Evolutionary conservation across 2,329 filamentous ascomycete species (phyloP).

Genomic region (Helotiales sp.): DNA sequence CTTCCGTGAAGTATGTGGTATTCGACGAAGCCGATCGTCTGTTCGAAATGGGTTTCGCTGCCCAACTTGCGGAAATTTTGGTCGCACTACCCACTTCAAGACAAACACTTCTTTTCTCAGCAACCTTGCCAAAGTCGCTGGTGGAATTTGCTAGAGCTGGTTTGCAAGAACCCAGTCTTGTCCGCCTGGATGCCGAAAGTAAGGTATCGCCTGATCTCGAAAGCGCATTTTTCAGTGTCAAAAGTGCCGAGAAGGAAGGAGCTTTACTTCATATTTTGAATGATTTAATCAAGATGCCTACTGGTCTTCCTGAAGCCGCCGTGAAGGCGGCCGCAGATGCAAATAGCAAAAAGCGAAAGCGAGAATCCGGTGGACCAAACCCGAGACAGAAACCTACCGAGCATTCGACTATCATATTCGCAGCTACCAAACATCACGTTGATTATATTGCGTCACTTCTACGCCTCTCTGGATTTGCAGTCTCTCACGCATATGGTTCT

Average conservation of each 20-base stretch:
- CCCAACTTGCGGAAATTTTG: constrained; percentile 90
- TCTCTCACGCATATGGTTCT: constrained; percentile 93
- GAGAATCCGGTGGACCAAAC: constrained; percentile 57
- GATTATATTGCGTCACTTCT: constrained; percentile 89
- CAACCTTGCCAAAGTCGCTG: constrained; percentile 88
- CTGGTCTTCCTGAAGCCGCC: constrained; percentile 62
- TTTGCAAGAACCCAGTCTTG: constrained; percentile 86
- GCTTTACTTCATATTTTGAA: constrained; percentile 87
- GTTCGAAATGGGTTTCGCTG: constrained; percentile 98
- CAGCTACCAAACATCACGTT: constrained; percentile 95
- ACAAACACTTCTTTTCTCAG: constrained; percentile 93
- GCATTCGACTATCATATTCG: constrained; percentile 93
- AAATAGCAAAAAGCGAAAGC: constrained; percentile 74
- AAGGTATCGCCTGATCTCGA: constrained; percentile 97
- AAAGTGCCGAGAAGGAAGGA: constrained; percentile 91
- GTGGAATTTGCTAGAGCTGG: constrained; percentile 96
- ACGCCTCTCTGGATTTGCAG: constrained; percentile 79
- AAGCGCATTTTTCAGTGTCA: constrained; percentile 92
- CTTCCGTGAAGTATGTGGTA: constrained; percentile 89
- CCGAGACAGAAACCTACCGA: constrained; percentile 76
- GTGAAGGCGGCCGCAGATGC: constrained; percentile 33
- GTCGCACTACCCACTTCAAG: constrained; percentile 82
- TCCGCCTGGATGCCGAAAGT: constrained; percentile 90
- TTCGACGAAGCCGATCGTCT: constrained; percentile 97
- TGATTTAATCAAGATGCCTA: constrained; percentile 90